These are phyloP conservation scores for Aureobasidium pullulans DNA, from an alignment of 2,329 filamentous ascomycete genomes.

Conservation along the genomic window DNA sequence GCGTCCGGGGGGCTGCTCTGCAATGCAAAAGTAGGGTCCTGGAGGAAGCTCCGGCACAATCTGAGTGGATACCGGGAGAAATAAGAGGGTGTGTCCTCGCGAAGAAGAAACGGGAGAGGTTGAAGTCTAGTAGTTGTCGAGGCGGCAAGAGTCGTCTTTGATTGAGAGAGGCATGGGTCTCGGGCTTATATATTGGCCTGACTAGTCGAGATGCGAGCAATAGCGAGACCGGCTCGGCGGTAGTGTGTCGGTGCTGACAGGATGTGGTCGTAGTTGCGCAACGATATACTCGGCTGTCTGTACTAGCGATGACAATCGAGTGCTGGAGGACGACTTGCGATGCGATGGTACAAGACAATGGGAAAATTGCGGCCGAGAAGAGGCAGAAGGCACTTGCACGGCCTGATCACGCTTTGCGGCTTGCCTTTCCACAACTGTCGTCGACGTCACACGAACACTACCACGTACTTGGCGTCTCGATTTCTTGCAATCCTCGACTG, in stretches of 20 bases:
- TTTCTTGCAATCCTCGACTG: background rate
- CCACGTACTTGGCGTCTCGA: background rate
- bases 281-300: background rate
- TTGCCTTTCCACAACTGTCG: background rate
- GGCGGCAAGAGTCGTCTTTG: background rate
- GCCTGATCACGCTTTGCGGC: background rate
- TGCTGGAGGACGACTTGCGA: background rate
- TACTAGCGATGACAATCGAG: background rate
- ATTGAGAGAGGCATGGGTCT: background rate
- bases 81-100: too few relatives aligned
- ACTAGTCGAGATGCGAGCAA: background rate
- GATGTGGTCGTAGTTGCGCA: slow-evolving; percentile 1
- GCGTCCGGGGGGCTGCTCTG: background rate
- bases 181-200: background rate
- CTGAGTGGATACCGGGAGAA: background rate
- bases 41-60: background rate
- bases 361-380: background rate
- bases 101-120: background rate
- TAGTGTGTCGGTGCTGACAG: background rate
- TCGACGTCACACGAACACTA: background rate
- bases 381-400: background rate
- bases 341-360: background rate
- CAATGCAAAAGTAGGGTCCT: background rate
- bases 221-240: background rate
- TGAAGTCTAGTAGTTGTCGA: background rate